phyloP scores from a whole-genome alignment of 2,329 filamentous ascomycete genomes.

The Trichoderma lentiforme region DNA sequence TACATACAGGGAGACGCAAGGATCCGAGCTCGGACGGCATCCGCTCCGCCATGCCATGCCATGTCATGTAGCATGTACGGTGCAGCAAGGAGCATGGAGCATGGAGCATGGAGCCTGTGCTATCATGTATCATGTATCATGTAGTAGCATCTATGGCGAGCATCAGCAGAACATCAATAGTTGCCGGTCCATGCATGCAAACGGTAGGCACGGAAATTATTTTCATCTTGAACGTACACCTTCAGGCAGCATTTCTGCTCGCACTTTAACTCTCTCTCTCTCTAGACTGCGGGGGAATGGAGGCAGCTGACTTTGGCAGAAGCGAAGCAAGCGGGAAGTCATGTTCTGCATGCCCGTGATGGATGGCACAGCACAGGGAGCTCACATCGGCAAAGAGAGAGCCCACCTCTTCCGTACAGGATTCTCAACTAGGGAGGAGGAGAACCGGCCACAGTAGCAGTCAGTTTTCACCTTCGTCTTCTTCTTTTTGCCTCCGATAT shows the following conservation, averaged over 20 bases:
- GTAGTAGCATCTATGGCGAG: conserved; percentile 1
- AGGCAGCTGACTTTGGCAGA: conserved; percentile 11
- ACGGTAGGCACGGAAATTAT: conserved; percentile 9
- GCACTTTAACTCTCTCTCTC: background rate
- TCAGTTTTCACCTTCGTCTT: background rate
- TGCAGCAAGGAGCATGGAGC: background rate
- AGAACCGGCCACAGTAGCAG: background rate
- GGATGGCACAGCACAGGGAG: conserved; percentile 2
- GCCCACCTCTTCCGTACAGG: background rate
- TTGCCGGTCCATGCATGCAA: conserved; percentile 2
- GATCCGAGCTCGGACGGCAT: conserved; percentile 9
- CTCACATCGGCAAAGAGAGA: background rate
- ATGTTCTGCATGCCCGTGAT: conserved; percentile 4
- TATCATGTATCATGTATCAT: background rate
- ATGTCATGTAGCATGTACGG: conserved; percentile 6
- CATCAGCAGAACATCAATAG: conserved; percentile 10
- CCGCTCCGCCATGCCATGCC: conserved; percentile 1
- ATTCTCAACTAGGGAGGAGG: background rate
- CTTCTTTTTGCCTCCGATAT: background rate
- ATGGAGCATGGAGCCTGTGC: background rate
- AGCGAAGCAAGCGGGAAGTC: background rate
- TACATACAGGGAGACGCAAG: background rate
- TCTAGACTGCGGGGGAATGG: background rate
- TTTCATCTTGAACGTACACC: background rate
- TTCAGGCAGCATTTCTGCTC: background rate